phyloP scores from a whole-genome alignment of 1,284 basidiomycete genomes.

The Fistulinella staudtii region DNA sequence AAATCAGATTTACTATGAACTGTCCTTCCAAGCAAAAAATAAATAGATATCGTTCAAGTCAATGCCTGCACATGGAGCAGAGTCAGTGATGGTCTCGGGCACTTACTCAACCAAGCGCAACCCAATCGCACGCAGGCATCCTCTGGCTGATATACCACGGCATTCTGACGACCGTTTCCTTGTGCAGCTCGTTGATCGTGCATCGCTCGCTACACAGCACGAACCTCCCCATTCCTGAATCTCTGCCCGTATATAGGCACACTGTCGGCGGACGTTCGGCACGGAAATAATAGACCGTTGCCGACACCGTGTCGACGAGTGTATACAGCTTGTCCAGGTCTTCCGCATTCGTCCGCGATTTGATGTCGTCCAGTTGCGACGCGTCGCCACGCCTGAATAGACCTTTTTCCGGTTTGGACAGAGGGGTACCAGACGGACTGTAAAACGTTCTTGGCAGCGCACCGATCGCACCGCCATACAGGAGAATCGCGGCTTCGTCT shows the following conservation, averaged over 20 bases:
- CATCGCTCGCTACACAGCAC: constrained; percentile 24
- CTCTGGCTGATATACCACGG: constrained; percentile 13
- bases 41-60: too few species aligned
- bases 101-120: constrained; percentile 16
- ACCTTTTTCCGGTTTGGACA: constrained; percentile 10
- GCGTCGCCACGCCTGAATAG: constrained; percentile 16
- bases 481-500: constrained; percentile 15
- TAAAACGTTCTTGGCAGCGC: constrained; percentile 17
- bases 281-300: constrained; percentile 26
- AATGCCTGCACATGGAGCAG: too few species aligned
- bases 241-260: constrained; percentile 23
- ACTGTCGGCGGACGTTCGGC: constrained; percentile 24
- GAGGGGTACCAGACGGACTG: constrained; percentile 20
- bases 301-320: constrained; percentile 25
- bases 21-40: too few species aligned
- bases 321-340: constrained; percentile 3
- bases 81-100: not conserved
- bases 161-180: constrained; percentile 25
- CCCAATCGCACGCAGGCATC: constrained; percentile 23
- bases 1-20: too few species aligned
- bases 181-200: constrained; percentile 19
- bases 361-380: constrained; percentile 7
- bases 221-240: constrained; percentile 24
- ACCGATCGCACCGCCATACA: constrained; percentile 17
- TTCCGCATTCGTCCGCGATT: constrained; percentile 3